Evolutionary conservation across 139 green algal species (phyloP).

Genomic region (Tetradesmus obliquus): DNA sequence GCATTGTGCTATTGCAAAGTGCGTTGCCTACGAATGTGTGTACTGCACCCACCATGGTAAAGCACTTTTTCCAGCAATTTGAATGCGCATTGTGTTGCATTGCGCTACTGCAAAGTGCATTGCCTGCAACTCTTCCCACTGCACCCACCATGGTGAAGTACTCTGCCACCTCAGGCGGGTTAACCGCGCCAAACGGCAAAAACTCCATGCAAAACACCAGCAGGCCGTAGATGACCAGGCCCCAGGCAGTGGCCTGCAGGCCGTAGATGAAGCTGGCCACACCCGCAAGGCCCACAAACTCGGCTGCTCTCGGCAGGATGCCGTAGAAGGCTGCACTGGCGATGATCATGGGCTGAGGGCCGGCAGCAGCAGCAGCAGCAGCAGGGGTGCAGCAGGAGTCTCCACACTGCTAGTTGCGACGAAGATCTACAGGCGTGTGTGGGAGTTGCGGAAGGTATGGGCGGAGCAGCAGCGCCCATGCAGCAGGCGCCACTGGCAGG

Average conservation of each 20-base stretch:
- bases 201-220: conserved; percentile 68
- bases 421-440: neutral
- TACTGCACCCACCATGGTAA: too few species aligned
- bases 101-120: too few species aligned
- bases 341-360: conserved; percentile 61
- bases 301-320: conserved; percentile 49
- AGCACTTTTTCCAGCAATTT: too few species aligned
- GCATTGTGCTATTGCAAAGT: too few species aligned
- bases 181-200: conserved; percentile 64
- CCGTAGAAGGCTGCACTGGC: conserved; percentile 62
- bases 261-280: conserved; percentile 18
- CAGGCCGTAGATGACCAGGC: conserved; percentile 62
- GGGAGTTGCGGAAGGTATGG: too few species aligned
- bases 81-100: too few species aligned
- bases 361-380: neutral
- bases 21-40: too few species aligned
- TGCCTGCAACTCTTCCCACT: neutral
- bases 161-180: conserved; percentile 66
- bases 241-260: conserved; percentile 40
- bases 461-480: too few species aligned
- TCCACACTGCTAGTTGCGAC: neutral
- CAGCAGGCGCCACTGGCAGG: too few species aligned
- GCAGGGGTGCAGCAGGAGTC: neutral
- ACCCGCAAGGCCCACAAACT: conserved; percentile 31
- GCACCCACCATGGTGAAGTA: conserved; percentile 63